A percentile compares a stretch with the other conserved stretches of the same genome.
These are phyloP conservation scores for Westerdykella aurantiaca DNA, from an alignment of 2,329 filamentous ascomycete genomes.

Conservation along the genomic window DNA sequence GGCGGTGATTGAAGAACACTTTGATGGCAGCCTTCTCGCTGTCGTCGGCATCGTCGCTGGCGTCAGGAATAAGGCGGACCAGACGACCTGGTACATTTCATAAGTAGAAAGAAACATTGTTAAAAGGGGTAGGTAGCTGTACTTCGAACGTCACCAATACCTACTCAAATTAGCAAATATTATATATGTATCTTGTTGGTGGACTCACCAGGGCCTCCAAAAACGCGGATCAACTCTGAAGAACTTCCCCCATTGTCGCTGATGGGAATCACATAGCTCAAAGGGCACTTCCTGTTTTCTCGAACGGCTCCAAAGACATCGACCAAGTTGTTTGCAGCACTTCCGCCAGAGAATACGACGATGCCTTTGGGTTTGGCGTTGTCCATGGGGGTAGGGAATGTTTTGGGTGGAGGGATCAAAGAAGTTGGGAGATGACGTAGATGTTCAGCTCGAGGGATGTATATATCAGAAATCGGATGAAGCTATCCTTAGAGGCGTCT, in stretches of 20 bases:
- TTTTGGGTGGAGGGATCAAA: slow-evolving; percentile 1
- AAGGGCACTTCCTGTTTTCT: slow-evolving; percentile 58
- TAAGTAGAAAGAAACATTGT: slow-evolving; percentile 1
- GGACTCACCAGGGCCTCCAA: slow-evolving; percentile 75
- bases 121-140: slow-evolving; percentile 23
- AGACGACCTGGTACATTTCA: slow-evolving; percentile 60
- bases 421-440: slow-evolving; percentile 13
- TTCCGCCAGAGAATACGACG: slow-evolving; percentile 86
- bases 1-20: slow-evolving; percentile 78
- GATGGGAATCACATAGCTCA: slow-evolving; percentile 89
- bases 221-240: slow-evolving; percentile 87
- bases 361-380: slow-evolving; percentile 49
- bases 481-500: slow-evolving; percentile 17
- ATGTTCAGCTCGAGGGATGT: background rate
- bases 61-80: slow-evolving; percentile 80
- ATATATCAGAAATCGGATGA: slow-evolving; percentile 1
- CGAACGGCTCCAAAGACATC: slow-evolving; percentile 69
- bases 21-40: slow-evolving; percentile 65
- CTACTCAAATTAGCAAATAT: slow-evolving; percentile 21
- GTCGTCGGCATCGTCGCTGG: slow-evolving; percentile 44
- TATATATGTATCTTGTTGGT: background rate
- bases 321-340: slow-evolving; percentile 88
- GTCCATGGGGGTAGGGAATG: slow-evolving; percentile 10
- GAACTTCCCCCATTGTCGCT: slow-evolving; percentile 94
- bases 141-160: slow-evolving; percentile 72